A percentile compares a stretch with the other conserved stretches of the same genome.
Evolutionary conservation across 208 protist genomes (phyloP).

Genomic region (Porcisia deanei): DNA sequence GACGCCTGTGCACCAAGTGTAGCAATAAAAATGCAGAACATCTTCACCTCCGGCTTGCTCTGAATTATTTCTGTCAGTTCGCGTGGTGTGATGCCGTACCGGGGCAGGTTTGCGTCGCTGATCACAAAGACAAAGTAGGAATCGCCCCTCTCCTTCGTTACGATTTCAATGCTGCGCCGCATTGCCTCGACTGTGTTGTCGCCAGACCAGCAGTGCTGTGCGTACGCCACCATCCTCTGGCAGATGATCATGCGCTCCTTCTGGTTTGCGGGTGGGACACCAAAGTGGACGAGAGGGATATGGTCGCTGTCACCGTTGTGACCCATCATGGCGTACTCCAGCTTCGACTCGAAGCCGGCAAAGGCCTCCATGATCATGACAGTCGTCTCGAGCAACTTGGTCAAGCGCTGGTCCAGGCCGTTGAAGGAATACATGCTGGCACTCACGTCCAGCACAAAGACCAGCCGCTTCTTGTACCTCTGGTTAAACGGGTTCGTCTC

Average conservation of each 20-base stretch:
- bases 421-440: conserved; percentile 96
- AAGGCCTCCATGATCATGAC: conserved; percentile 94
- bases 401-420: conserved; percentile 84
- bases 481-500: conserved; percentile 68
- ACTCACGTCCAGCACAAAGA: conserved; percentile 93
- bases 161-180: conserved; percentile 65
- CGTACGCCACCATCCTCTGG: conserved; percentile 91
- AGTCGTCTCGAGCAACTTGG: conserved; percentile 84
- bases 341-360: conserved; percentile 83
- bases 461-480: conserved; percentile 81
- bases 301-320: conserved; percentile 88
- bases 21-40: conserved; percentile 93
- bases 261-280: conserved; percentile 62
- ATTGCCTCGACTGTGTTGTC: conserved; percentile 92
- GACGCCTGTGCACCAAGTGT: conserved; percentile 82
- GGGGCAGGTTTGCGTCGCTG: conserved; percentile 93
- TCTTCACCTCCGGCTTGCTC: conserved; percentile 78
- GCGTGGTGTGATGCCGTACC: conserved; percentile 89
- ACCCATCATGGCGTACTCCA: conserved; percentile 90
- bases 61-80: conserved; percentile 75
- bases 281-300: conserved; percentile 80
- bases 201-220: conserved; percentile 94
- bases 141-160: conserved; percentile 81
- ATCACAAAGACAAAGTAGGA: conserved; percentile 95
- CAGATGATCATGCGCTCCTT: conserved; percentile 82